Evolutionary conservation across 2,329 filamentous ascomycete species (phyloP).

Genomic region (Capronia coronata): DNA sequence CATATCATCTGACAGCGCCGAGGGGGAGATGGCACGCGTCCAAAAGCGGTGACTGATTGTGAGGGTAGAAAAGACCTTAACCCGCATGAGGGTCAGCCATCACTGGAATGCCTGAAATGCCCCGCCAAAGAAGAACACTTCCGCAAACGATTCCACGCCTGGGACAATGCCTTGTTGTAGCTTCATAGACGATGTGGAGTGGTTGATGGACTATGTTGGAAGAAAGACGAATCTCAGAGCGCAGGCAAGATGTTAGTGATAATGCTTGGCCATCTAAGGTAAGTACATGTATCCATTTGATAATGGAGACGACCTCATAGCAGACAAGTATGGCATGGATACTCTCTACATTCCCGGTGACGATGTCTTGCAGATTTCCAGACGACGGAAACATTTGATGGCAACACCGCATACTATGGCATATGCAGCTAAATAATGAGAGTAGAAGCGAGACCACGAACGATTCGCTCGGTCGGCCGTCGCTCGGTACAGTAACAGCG

Average conservation of each 20-base stretch:
- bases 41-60: neutral
- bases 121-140: neutral
- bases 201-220: neutral
- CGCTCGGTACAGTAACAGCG: too few species aligned
- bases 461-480: too few species aligned
- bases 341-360: neutral
- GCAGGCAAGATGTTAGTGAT: neutral
- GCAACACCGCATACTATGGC: neutral
- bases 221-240: neutral
- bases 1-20: slow-evolving; percentile 1
- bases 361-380: slow-evolving; percentile 1
- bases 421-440: neutral
- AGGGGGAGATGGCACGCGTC: neutral
- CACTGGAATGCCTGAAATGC: neutral
- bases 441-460: too few species aligned
- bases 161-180: neutral
- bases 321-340: too few species aligned
- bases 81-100: neutral
- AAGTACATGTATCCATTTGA: too few species aligned
- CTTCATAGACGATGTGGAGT: neutral
- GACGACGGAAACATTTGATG: neutral
- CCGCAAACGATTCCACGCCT: neutral
- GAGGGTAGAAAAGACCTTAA: neutral
- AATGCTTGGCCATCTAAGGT: neutral
- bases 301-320: too few species aligned